Base-by-base conservation (phyloP, 768 basidiomycete species). In the Suillus americanus region DNA sequence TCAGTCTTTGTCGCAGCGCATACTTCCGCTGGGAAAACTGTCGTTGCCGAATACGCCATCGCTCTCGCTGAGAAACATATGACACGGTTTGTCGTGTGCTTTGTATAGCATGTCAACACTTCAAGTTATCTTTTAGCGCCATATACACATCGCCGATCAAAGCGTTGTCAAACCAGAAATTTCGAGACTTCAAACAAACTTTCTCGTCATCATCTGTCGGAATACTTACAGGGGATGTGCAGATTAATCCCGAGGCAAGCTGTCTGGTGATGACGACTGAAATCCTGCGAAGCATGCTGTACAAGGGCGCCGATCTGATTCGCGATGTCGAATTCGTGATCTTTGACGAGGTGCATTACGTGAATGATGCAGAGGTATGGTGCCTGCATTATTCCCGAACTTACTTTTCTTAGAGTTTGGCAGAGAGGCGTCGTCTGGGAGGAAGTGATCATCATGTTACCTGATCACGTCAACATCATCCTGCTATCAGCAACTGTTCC, bases 1-100 rank as follows among this genome's bases (percentile, higher is more conserved):
- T 97, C 95, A 14, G 97, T 99, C 20, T 99, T 99, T 74, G 96
- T 99, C n/a, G 97, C 97, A 16, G 97, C 97, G 6, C 97, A 99
- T 78, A 99, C 97, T 4, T 96, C 94, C n/a, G 97, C 97, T 18
- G 97, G 97, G 40, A 99, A 99, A 78, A 99, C 97, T 2, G 97
- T 99, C 20, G 97, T 99, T 9, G 97, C 97, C 0, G 97, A 99
- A 73, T 99, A 99, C 75, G 97, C 97, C 2, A 99, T 99, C 70
- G 93, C 96, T 5, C 83, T 99, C 10, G 97, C 97, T 5, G 92
- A 90, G 68, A 96, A 95, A 72, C 97, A 99, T 78, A 97, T 99
- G 95, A 99, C 97, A n/a, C 85, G 95, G 96, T 95, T 66, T 70
- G 77, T 67, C 41, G 33, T 62, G 35, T 64, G 25, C 59, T 59